Evolutionary conservation across 495 filamentous ascomycete genomes (phyloP), one percentile per base, ranked within the genome.

Genomic region (Lasiosphaeris hirsuta): DNA sequence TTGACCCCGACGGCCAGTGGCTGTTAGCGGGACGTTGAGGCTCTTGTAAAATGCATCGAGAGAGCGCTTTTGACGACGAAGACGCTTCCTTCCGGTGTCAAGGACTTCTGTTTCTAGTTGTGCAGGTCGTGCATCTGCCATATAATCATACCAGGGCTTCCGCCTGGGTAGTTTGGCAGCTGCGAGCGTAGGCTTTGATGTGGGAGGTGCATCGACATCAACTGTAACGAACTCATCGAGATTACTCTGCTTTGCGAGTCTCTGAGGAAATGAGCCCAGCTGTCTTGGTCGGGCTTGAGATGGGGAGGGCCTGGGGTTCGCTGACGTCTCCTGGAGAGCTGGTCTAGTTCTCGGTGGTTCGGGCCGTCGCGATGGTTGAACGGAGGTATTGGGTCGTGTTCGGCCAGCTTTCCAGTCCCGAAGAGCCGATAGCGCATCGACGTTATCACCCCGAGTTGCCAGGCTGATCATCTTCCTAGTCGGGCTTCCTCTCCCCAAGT

Each of bases 331-430:
- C 40, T 61, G 60, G 36, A 73, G 59, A 1, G 72, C 64, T 14
- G 61, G 58, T 18, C 63, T 48, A 4, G 36, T 48, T 13, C 33
- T 56, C 56, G 62, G 41, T 13, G 13, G 37, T 13, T 60, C 45
- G 3, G 39, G 63, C 52, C 58, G 54, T 42, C 62, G 68, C 18
- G 58, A 50, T 35, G 56, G 62, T 15, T 63, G 61, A 34, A 65
- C 56, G 14, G 62, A 57, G 38, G 73, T 65, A 42, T 65, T 75
- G 47, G 81, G 82, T 17, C 66, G 71, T 45, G 92, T 84, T 39
- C 69, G 83, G 7, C 92, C 92, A 57, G 76, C 78, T 64, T 83
- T 86, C 94, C 94, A 98, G 54, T 87, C 80, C 17, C 73, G 75
- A 46, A 98, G 72, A 10, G 84, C 76, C 11, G 75, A 70, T 44